phyloP scores from a whole-genome alignment of 129 eudicot genomes.

The Chrysanthemum makinoi region DNA sequence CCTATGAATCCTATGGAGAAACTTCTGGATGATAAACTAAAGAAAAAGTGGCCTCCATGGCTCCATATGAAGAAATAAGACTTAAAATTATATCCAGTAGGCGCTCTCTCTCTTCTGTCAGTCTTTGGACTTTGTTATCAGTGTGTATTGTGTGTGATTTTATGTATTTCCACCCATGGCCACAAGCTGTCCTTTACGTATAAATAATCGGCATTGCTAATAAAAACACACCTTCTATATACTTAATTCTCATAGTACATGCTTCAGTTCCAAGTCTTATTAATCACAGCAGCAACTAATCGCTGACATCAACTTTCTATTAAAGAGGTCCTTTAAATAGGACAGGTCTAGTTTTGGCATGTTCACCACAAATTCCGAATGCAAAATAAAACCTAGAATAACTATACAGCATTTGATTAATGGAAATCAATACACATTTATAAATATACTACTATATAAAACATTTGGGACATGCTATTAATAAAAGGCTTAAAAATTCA shows the following conservation, averaged over 20 bases:
- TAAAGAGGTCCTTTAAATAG: no score
- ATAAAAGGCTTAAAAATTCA: no score
- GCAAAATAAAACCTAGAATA: no score
- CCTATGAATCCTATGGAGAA: slow-evolving; percentile 56
- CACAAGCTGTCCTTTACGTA: slow-evolving; percentile 3
- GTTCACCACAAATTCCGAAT: no score
- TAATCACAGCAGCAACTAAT: no score
- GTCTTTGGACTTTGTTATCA: neutral
- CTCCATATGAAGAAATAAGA: slow-evolving; percentile 21
- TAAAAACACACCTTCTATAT: neutral
- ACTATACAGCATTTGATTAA: no score
- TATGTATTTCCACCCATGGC: neutral
- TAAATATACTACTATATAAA: no score
- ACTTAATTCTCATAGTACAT: neutral
- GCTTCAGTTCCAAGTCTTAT: no score
- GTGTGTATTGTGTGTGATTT: neutral
- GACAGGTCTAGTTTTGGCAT: no score
- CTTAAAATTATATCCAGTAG: slow-evolving; percentile 20
- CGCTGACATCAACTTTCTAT: no score
- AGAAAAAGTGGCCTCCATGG: neutral
- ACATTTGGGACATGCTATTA: no score
- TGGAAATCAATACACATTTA: slow-evolving; percentile 13
- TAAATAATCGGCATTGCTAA: neutral
- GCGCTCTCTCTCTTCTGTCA: slow-evolving; percentile 88
- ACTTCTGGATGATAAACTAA: slow-evolving; percentile 38